Evolutionary conservation across 2,329 filamentous ascomycete species (phyloP).

Genomic region (Fusarium sp.): DNA sequence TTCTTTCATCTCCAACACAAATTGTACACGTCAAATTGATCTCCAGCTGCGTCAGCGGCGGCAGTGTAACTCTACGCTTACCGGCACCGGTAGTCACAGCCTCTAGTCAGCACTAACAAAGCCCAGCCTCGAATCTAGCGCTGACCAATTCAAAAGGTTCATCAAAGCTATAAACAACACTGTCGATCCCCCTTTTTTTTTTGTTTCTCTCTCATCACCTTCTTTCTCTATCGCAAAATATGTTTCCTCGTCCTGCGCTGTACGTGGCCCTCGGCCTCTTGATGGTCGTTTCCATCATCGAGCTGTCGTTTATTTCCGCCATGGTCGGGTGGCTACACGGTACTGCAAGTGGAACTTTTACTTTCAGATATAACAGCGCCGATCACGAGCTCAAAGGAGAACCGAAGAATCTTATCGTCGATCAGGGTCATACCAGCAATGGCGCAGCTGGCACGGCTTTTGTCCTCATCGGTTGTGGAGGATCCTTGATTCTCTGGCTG

Average conservation of each 20-base stretch:
- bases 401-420: slow-evolving; percentile 42
- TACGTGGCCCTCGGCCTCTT: slow-evolving; percentile 41
- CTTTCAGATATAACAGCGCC: slow-evolving; percentile 25
- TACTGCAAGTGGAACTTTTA: slow-evolving; percentile 41
- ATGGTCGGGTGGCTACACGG: slow-evolving; percentile 46
- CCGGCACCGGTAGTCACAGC: background rate
- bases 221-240: background rate
- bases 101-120: background rate
- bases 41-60: background rate
- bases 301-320: slow-evolving; percentile 44
- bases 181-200: background rate
- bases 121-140: background rate
- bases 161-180: background rate
- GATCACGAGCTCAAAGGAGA: slow-evolving; percentile 31
- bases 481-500: slow-evolving; percentile 39
- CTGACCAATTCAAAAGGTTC: background rate
- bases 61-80: background rate
- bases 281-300: slow-evolving; percentile 45
- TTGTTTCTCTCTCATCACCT: background rate
- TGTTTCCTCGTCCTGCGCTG: slow-evolving; percentile 25
- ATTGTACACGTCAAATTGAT: background rate
- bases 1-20: background rate
- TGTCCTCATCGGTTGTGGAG: slow-evolving; percentile 43
- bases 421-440: slow-evolving; percentile 47
- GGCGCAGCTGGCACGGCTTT: slow-evolving; percentile 47